A percentile compares a stretch with the other conserved stretches of the same genome.
These are phyloP conservation scores for Alopecurus myosuroides DNA, from an alignment of 176 grass and related monocot species.

Conservation along the genomic window DNA sequence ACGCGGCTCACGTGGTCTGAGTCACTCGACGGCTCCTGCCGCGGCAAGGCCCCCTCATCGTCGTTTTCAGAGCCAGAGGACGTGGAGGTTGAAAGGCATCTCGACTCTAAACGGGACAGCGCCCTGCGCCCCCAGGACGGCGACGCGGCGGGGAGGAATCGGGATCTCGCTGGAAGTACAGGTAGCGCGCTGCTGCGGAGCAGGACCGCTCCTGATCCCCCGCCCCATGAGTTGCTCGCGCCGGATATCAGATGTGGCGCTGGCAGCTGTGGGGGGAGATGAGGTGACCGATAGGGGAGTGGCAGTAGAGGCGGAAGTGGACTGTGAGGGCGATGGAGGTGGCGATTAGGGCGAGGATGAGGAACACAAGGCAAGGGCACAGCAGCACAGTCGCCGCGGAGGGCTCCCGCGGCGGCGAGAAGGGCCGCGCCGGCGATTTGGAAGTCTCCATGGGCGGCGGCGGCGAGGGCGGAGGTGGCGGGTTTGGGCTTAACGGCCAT, in stretches of 20 bases:
- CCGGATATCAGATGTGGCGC: conserved; percentile 18
- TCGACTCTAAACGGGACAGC: neutral
- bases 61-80: neutral
- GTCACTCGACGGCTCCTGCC: neutral
- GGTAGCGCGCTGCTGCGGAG: neutral
- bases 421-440: conserved; percentile 29
- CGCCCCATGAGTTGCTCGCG: neutral
- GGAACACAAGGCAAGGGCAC: conserved; percentile 57
- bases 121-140: neutral
- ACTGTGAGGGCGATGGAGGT: conserved; percentile 49
- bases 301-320: conserved; percentile 81
- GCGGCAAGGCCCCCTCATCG: neutral
- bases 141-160: neutral
- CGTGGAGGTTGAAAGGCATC: conserved; percentile 18
- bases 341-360: conserved; percentile 52
- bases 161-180: conserved; percentile 12
- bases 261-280: conserved; percentile 46
- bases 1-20: conserved; percentile 30
- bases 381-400: conserved; percentile 42
- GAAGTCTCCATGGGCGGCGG: conserved; percentile 41
- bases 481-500: conserved; percentile 36
- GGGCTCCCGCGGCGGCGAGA: conserved; percentile 36
- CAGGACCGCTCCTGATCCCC: neutral
- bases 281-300: conserved; percentile 52
- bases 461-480: neutral